A percentile compares a stretch with the other conserved stretches of the same genome.
phyloP scores from a whole-genome alignment of 352 stramenopile species.

The Globisporangium mamillatum region DNA sequence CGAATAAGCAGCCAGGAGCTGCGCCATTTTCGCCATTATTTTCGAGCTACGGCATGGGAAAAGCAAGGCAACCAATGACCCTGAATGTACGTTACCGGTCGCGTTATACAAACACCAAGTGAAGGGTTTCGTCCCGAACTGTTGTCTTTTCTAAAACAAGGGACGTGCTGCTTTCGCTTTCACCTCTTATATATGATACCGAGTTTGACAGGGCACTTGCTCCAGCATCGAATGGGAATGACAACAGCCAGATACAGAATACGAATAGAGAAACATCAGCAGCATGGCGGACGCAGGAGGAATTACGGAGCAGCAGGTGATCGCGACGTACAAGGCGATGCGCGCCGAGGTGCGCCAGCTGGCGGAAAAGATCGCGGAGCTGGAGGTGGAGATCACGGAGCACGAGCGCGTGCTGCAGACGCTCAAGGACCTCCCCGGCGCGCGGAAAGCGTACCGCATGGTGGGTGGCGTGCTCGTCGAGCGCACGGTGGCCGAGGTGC shows the following conservation, averaged over 20 bases:
- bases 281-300: slow-evolving; percentile 38
- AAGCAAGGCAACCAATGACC: slow-evolving; percentile 61
- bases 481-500: slow-evolving; percentile 93
- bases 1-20: slow-evolving; percentile 21
- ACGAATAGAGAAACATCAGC: slow-evolving; percentile 6
- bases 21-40: slow-evolving; percentile 1
- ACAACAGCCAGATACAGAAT: neutral
- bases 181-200: neutral
- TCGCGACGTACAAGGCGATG: slow-evolving; percentile 87
- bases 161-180: neutral
- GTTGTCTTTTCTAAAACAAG: neutral
- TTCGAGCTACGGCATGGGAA: neutral
- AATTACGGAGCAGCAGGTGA: slow-evolving; percentile 84
- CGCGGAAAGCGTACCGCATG: slow-evolving; percentile 93
- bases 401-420: slow-evolving; percentile 84
- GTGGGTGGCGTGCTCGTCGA: slow-evolving; percentile 96
- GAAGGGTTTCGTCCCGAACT: neutral
- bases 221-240: slow-evolving; percentile 1
- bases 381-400: slow-evolving; percentile 82
- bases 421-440: slow-evolving; percentile 60
- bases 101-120: slow-evolving; percentile 43
- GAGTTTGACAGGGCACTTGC: slow-evolving; percentile 10
- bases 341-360: slow-evolving; percentile 79
- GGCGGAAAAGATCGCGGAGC: slow-evolving; percentile 80
- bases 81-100: slow-evolving; percentile 86